Evolutionary conservation across 495 filamentous ascomycete genomes (phyloP), one percentile per base, ranked within the genome.

Genomic region (Daldinia caldariorum): DNA sequence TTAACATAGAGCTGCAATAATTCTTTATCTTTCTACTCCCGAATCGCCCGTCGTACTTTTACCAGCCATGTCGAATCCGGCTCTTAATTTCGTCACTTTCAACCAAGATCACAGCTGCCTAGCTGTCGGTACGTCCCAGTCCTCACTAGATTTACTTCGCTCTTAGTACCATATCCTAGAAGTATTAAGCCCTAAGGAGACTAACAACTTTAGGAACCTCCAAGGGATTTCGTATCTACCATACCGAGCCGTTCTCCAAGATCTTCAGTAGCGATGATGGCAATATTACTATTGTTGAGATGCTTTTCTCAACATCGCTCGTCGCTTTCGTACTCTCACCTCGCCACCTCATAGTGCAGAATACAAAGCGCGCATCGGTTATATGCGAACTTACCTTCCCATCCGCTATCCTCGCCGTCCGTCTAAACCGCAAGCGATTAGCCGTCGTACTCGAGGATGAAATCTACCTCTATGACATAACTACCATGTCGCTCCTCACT

Each of bases 361-460:
- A 99, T 81, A 98, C 96, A 39, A 98, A 99, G 93, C 88, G 94
- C 58, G 90, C 92, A 74, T 97, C 95, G 39, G 94, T 94, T 69
- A 98, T 99, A 79, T 98, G 96, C 88, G 95, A 99, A 78, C 90
- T 99, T 72, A 99, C 94, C 16, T 99, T 97, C 75, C 95, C 94
- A 1, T 94, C 94, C 22, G 93, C 93, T 8, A 92, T 99, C 13
- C 86, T 99, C 13, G 93, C 95, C 14, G 92, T 98, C 32, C 89
- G 93, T 72, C 82, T 99, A 73, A 98, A 98, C 77, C 89, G 96
- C 41, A 98, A 97, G 79, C 88, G 95, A 18, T 87, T 99, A 12
- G 92, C 94, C 32, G 94, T 98, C 9, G 89, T 98, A 2, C 83
- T 98, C 41, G 95, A 98, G 76, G 92, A 97, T 63, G 90, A 97